These are phyloP conservation scores for Yarrowia porcina DNA, from an alignment of 805 yeast species.

Conservation along the genomic window DNA sequence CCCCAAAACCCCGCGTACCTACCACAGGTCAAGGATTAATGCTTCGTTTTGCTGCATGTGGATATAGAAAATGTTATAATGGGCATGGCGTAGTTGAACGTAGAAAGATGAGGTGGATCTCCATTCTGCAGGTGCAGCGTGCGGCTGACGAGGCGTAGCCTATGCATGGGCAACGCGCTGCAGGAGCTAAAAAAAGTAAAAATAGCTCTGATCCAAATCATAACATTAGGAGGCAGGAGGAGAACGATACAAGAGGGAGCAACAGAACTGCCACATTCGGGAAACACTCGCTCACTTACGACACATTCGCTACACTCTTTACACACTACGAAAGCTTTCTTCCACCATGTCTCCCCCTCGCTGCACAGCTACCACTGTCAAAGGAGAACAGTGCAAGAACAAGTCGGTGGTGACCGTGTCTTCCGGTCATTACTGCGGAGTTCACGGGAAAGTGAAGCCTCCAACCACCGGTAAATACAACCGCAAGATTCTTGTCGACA, in stretches of 20 bases:
- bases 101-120: background rate
- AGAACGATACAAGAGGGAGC: background rate
- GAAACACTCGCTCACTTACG: too few relatives aligned
- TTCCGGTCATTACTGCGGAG: conserved; percentile 25
- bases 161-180: background rate
- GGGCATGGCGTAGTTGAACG: background rate
- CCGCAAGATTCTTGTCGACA: background rate
- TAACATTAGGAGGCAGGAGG: too few relatives aligned
- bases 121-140: background rate
- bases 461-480: conserved; percentile 3
- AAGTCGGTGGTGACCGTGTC: background rate
- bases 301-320: background rate
- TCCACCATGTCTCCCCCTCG: background rate
- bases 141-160: conserved; percentile 12
- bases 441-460: conserved; percentile 2
- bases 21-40: too few relatives aligned
- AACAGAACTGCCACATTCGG: background rate
- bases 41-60: conserved; percentile 16
- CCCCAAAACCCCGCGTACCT: too few relatives aligned
- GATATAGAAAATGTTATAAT: background rate
- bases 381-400: conserved; percentile 20
- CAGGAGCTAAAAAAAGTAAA: background rate
- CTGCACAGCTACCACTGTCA: background rate
- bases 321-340: background rate
- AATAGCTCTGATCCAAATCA: background rate